These are phyloP conservation scores for Herpetospermum pedunculosum DNA, from an alignment of 306 rosid genomes.

Conservation along the genomic window DNA sequence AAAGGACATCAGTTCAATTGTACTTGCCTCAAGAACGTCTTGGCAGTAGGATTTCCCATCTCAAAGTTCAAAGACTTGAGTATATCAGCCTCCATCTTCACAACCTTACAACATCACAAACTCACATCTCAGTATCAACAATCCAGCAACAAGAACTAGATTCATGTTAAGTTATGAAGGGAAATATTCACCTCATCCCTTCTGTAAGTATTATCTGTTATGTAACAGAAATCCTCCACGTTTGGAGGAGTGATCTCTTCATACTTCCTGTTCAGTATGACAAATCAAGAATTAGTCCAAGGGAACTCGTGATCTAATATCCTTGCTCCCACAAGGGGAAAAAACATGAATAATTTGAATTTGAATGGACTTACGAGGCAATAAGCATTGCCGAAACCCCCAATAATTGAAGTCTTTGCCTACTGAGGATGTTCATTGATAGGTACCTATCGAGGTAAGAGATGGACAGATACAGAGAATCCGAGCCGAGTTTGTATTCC, in stretches of 20 bases:
- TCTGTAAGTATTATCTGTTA: constrained; percentile 63
- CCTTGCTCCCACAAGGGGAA: background rate
- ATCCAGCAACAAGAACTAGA: background rate
- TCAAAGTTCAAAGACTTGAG: constrained; percentile 61
- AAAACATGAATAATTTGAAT: background rate
- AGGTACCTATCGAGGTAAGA: constrained; percentile 55
- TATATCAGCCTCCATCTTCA: constrained; percentile 76
- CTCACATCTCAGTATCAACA: background rate
- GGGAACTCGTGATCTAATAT: background rate
- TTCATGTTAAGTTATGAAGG: background rate
- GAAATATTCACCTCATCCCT: constrained; percentile 45
- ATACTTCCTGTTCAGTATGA: constrained; percentile 53
- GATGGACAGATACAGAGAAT: constrained; percentile 51
- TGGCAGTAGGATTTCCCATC: constrained; percentile 74
- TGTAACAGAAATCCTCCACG: constrained; percentile 66
- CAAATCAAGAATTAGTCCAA: background rate
- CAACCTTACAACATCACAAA: constrained; percentile 31
- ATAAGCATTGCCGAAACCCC: constrained; percentile 75
- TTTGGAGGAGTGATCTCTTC: constrained; percentile 85
- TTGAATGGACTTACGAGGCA: constrained; percentile 57
- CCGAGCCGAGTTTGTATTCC: constrained; percentile 66
- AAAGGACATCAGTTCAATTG: background rate
- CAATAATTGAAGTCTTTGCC: constrained; percentile 49
- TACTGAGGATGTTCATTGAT: constrained; percentile 31
- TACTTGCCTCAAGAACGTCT: constrained; percentile 61